These are phyloP conservation scores for Aurifilum marmelostoma DNA, from an alignment of 2,329 filamentous ascomycete genomes.

Conservation along the genomic window DNA sequence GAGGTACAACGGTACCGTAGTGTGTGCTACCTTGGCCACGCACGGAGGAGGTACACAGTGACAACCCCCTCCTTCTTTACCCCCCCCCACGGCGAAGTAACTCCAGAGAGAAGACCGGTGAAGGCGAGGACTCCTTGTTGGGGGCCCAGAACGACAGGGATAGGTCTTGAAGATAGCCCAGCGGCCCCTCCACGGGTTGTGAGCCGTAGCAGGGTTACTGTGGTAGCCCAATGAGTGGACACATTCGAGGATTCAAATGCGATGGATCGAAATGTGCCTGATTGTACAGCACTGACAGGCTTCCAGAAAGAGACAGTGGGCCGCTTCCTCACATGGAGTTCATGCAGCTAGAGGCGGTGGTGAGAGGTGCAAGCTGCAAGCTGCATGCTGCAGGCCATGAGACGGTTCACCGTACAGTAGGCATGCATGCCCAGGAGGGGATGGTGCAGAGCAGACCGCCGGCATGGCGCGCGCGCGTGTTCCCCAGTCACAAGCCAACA, in stretches of 20 bases:
- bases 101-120: constrained; percentile 22
- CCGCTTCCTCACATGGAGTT: constrained; percentile 24
- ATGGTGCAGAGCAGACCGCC: constrained; percentile 14
- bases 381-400: not conserved
- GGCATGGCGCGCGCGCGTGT: not conserved
- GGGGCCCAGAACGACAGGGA: constrained; percentile 20
- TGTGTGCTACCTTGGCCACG: constrained; percentile 5
- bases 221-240: not conserved
- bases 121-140: constrained; percentile 23
- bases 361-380: not conserved
- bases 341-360: constrained; percentile 26
- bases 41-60: constrained; percentile 10
- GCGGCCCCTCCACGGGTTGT: constrained; percentile 20
- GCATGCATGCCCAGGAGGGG: constrained; percentile 1
- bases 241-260: constrained; percentile 17
- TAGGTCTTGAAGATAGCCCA: constrained; percentile 4
- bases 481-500: not conserved
- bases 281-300: constrained; percentile 21
- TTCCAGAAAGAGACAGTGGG: constrained; percentile 29
- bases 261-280: constrained; percentile 25
- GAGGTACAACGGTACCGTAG: constrained; percentile 8
- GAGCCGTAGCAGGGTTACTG: constrained; percentile 2
- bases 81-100: constrained; percentile 15
- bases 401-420: constrained; percentile 13
- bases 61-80: not conserved